phyloP scores from a whole-genome alignment of 345 rosid species.

The Kernera saxatilis region DNA sequence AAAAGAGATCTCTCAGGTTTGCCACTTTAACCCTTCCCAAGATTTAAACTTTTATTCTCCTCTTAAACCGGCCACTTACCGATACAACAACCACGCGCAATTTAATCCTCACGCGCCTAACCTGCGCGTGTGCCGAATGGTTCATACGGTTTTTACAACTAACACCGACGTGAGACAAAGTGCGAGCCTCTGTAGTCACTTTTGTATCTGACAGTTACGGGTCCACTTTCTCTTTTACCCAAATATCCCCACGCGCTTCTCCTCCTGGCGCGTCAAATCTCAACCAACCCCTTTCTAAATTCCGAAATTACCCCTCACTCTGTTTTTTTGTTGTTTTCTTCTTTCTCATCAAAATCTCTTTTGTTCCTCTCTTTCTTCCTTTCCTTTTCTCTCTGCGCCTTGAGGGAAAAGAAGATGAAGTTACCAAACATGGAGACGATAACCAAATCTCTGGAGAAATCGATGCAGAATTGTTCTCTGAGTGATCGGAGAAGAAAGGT shows the following conservation, averaged over 20 bases:
- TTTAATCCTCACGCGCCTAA: neutral
- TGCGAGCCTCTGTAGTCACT: constrained; percentile 40
- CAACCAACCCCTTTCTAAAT: neutral
- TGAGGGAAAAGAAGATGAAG: constrained; percentile 36
- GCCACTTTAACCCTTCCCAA: constrained; percentile 27
- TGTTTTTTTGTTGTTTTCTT: neutral
- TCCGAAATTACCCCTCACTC: constrained; percentile 12
- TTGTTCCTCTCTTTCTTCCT: constrained; percentile 13
- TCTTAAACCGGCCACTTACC: constrained; percentile 9
- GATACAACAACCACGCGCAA: neutral
- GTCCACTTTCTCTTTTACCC: constrained; percentile 36
- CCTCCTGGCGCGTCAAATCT: constrained; percentile 8
- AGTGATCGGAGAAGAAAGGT: constrained; percentile 32
- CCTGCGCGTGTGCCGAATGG: constrained; percentile 2
- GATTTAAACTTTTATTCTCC: constrained; percentile 12
- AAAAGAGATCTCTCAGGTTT: constrained; percentile 4
- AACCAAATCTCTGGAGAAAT: constrained; percentile 68
- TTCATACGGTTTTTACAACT: neutral
- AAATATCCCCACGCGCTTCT: constrained; percentile 38
- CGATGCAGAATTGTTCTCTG: constrained; percentile 67
- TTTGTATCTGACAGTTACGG: constrained; percentile 32
- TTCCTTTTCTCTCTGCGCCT: neutral
- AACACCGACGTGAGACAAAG: constrained; percentile 36
- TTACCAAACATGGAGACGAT: constrained; percentile 70
- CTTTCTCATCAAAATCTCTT: constrained; percentile 17